Evolutionary conservation across 768 basidiomycete species (phyloP), one percentile per base, ranked within the genome.

Genomic region (Cystobasidium ongulense): DNA sequence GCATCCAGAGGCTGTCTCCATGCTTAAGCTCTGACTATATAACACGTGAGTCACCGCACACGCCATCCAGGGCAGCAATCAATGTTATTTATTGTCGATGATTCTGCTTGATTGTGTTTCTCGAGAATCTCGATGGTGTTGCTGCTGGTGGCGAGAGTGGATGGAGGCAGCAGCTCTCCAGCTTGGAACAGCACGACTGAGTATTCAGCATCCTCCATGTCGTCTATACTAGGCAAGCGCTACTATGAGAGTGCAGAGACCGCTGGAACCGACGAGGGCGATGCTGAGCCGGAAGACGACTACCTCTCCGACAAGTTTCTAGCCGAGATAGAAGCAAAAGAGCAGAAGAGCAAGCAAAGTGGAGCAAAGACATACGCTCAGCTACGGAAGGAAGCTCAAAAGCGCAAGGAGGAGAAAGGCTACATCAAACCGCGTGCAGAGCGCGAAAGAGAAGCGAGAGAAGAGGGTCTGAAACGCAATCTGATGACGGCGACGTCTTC

Each of bases 361-460:
- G 29, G 33, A 39, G 35, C 54, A 1, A 59, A 74, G 35, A 70
- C 54, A 23, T 78, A 78, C 72, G 57, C 66, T 23, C 72, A 78
- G 33, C 29, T 46, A 36, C 73, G 78, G 18, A 76, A 76, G 67
- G 76, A 77, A 3, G 72, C 67, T 23, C 29, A 65, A 29, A 63
- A 50, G 36, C 39, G 25, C 25, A 31, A 29, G 5, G 52, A 76
- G 31, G 72, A 75, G 13, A 59, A 52, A 29, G 76, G 75, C 0
- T 31, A 71, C 8, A 62, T 11, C 38, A 35, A 75, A 54, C 67
- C 54, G 0, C 38, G 75, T 15, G 74, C 75, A 41, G 76, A 77
- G 63, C 50, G 53, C 11, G 78, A 78, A 72, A 68, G 63, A 21
- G 75, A 76, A 36, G 54, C 39, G 31, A 27, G 78, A n/a, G 75